Percentiles rank a stretch among this genome's conserved stretches.
These are phyloP conservation scores for Brettanomyces naardenensis DNA, from an alignment of 805 yeast genomes.

Conservation along the genomic window DNA sequence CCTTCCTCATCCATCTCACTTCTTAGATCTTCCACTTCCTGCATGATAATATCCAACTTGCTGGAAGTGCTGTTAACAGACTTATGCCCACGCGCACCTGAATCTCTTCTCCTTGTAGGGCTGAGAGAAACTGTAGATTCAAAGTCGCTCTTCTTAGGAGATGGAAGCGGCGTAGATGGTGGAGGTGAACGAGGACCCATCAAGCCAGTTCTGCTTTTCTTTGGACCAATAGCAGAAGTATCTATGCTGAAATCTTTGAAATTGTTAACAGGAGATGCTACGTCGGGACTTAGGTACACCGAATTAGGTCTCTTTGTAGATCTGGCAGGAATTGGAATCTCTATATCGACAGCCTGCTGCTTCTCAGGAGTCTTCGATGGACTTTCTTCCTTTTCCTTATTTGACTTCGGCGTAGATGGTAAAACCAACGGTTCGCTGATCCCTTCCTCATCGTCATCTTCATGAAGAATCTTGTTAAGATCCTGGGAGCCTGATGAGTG, in stretches of 20 bases:
- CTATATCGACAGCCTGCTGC: conserved; percentile 18
- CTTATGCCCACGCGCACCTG: background rate
- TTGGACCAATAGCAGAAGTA: background rate
- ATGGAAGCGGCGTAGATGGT: background rate
- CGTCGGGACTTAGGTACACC: background rate
- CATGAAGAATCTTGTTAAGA: conserved; percentile 7
- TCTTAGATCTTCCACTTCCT: conserved; percentile 23
- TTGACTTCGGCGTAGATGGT: conserved; percentile 11
- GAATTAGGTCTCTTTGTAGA: conserved; percentile 24
- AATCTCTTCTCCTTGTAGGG: no score
- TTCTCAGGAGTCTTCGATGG: conserved; percentile 19
- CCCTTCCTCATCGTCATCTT: conserved; percentile 15
- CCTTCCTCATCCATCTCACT: conserved; percentile 16
- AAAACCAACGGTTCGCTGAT: conserved; percentile 13
- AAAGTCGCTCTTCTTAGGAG: background rate
- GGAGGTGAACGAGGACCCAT: conserved; percentile 2
- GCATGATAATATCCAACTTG: conserved; percentile 25
- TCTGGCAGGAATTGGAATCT: conserved; percentile 23
- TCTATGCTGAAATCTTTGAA: conserved; percentile 1
- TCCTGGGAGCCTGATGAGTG: conserved; percentile 11
- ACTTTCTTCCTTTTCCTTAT: conserved; percentile 1
- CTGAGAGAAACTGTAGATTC: background rate
- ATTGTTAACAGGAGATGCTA: background rate
- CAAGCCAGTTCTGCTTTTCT: background rate
- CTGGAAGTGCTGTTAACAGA: background rate